phyloP scores from a whole-genome alignment of 208 protist species.

The Leishmania amazonensis region DNA sequence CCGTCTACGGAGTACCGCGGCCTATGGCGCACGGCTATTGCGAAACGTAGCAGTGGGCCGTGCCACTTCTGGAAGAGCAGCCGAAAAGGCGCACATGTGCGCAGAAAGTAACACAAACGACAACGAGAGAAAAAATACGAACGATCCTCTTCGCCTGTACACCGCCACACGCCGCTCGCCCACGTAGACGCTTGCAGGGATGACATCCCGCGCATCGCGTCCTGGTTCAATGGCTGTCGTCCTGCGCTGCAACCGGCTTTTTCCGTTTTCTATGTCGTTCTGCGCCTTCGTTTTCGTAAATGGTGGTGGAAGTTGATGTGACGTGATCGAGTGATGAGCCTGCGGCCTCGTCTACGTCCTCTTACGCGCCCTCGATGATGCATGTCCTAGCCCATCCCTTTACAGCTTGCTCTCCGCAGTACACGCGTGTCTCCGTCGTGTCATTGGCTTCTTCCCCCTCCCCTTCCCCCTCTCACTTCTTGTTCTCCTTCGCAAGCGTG shows the following conservation, averaged over 20 bases:
- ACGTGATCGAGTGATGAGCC: not conserved
- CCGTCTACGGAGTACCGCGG: not conserved
- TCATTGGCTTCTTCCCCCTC: not conserved
- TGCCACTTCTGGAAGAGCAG: not conserved
- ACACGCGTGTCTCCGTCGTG: not conserved
- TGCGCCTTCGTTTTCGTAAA: not conserved
- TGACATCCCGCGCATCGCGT: not conserved
- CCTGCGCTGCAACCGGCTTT: not conserved
- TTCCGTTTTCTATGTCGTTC: not conserved
- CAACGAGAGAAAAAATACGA: not conserved
- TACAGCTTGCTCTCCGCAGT: not conserved
- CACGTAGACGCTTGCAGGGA: not conserved
- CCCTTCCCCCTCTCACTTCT: conserved; percentile 3
- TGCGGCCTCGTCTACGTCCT: not conserved
- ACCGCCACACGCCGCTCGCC: no score
- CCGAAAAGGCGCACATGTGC: not conserved
- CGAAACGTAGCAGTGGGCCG: not conserved
- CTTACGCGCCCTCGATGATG: not conserved
- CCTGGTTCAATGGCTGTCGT: not conserved
- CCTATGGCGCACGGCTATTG: not conserved
- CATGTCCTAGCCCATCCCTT: not conserved
- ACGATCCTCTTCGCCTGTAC: no score
- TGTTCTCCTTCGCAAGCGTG: not conserved
- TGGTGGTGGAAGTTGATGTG: not conserved
- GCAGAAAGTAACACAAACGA: not conserved